phyloP scores from a whole-genome alignment of 208 protist species.

The Acanthamoeba castellanii region DNA sequence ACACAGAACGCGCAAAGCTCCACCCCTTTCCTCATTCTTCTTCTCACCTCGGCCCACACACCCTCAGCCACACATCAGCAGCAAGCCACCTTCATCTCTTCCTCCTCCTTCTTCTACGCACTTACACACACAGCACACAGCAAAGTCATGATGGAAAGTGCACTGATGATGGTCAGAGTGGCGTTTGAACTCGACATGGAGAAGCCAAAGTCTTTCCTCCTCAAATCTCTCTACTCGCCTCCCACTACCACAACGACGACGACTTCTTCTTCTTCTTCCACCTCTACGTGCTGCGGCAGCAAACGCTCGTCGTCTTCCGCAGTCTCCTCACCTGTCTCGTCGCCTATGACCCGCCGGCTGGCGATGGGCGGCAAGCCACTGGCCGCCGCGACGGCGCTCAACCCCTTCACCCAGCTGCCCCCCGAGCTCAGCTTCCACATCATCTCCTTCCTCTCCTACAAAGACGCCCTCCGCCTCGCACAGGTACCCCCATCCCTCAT shows the following conservation, averaged over 20 bases:
- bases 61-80: neutral
- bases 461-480: constrained; percentile 18
- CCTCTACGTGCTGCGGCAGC: no score
- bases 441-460: constrained; percentile 44
- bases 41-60: neutral
- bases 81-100: neutral
- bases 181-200: neutral
- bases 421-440: constrained; percentile 27
- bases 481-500: neutral
- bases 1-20: neutral
- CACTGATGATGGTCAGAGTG: neutral
- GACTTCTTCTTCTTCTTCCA: neutral
- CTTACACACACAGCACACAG: neutral
- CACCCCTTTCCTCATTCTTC: neutral
- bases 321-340: neutral
- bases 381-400: neutral
- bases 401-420: constrained; percentile 29
- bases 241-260: neutral
- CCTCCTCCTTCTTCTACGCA: neutral
- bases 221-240: neutral
- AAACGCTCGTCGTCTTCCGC: neutral
- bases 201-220: neutral
- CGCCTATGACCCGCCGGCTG: neutral
- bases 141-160: neutral
- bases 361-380: neutral